phyloP scores from a whole-genome alignment of 1,284 basidiomycete species.

The Microbotryum silenes-acaulis region DNA sequence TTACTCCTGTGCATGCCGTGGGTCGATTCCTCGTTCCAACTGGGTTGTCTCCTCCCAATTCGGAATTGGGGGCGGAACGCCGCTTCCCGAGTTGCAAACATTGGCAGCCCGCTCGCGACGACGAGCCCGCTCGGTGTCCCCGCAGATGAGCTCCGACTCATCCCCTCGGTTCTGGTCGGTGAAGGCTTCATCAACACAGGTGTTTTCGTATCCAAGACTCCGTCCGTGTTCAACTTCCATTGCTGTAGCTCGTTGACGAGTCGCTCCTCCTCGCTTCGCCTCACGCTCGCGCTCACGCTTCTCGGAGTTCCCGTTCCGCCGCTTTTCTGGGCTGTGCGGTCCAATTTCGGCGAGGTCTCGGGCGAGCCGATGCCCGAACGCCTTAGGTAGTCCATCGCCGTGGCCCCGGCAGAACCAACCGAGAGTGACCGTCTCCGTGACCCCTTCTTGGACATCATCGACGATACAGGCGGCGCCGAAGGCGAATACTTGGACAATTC shows the following conservation, averaged over 20 bases:
- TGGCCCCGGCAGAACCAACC: background rate
- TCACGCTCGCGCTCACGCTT: background rate
- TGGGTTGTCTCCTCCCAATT: background rate
- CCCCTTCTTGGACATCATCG: background rate
- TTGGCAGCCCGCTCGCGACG: background rate
- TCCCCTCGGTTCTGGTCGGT: background rate
- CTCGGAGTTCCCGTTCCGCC: background rate
- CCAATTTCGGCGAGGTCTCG: no score
- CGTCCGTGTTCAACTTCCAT: conserved; percentile 29
- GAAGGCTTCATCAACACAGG: no score
- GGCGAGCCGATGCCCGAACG: no score
- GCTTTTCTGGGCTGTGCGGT: background rate
- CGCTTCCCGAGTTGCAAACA: background rate
- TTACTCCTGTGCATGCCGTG: background rate
- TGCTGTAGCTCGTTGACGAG: conserved; percentile 17
- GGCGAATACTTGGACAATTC: conserved; percentile 1
- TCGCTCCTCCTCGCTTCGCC: conserved; percentile 18
- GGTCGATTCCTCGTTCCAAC: background rate
- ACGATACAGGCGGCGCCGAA: background rate
- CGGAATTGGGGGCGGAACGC: background rate
- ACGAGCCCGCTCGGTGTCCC: background rate
- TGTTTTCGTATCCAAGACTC: conserved; percentile 10
- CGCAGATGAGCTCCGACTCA: background rate
- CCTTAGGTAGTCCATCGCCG: background rate
- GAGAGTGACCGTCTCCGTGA: background rate